A percentile compares a stretch with the other conserved stretches of the same genome.
Conservation (phyloP, 345 rosid genomes). For the Anacardium occidentale region DNA sequence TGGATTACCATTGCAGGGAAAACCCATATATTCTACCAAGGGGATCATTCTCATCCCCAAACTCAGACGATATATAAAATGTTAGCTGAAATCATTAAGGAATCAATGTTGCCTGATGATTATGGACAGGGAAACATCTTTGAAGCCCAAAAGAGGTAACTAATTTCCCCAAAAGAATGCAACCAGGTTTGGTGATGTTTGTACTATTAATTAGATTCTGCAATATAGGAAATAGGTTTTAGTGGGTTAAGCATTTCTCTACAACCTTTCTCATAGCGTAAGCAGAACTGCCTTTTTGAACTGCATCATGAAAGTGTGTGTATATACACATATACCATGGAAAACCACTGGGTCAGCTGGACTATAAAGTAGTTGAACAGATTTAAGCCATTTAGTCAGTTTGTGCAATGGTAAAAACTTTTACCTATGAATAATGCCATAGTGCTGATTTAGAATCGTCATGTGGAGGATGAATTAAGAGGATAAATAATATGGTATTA, state of each 20-base stretch:
- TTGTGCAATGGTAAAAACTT: not conserved
- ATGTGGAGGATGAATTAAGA: too few relatives aligned
- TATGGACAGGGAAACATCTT: not conserved
- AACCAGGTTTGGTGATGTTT: not conserved
- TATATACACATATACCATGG: not conserved
- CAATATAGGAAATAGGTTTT: not conserved
- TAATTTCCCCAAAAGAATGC: not conserved
- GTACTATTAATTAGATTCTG: not conserved
- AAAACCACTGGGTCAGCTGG: not conserved
- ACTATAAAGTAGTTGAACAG: not conserved
- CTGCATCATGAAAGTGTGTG: too few relatives aligned
- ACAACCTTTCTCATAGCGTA: not conserved
- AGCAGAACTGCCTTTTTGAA: not conserved
- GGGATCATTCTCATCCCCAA: constrained; percentile 18
- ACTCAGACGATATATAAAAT: constrained; percentile 10
- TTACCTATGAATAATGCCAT: too few relatives aligned
- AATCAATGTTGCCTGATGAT: constrained; percentile 5
- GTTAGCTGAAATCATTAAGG: constrained; percentile 13
- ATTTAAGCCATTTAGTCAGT: not conserved
- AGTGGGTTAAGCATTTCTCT: not conserved
- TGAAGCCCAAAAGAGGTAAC: not conserved
- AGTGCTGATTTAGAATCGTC: too few relatives aligned
- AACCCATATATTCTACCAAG: constrained; percentile 23
- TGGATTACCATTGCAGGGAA: constrained; percentile 25
- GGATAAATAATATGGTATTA: too few relatives aligned